Evolutionary conservation across 345 rosid species (phyloP).

Genomic region (Microthlaspi erraticum): DNA sequence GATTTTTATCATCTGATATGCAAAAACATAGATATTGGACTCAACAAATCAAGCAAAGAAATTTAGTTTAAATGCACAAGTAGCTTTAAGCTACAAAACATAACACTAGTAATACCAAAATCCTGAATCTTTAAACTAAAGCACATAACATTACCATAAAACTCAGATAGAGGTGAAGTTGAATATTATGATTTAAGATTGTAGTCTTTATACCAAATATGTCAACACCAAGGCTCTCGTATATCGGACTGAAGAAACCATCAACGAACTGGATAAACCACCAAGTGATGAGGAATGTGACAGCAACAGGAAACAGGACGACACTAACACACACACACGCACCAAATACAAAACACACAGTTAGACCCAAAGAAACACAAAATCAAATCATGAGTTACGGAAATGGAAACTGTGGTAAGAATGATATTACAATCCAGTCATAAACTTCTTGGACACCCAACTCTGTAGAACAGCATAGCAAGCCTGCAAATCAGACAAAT

Average conservation of each 20-base stretch:
- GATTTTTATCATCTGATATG: not conserved
- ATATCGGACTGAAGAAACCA: constrained; percentile 85
- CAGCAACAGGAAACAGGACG: constrained; percentile 86
- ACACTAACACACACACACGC: constrained; percentile 54
- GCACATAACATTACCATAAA: not conserved
- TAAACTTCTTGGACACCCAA: constrained; percentile 92
- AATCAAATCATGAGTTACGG: not conserved
- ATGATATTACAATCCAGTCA: constrained; percentile 78
- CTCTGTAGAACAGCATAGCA: constrained; percentile 85
- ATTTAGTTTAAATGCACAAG: not conserved
- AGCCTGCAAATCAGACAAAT: constrained; percentile 58
- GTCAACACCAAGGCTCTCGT: constrained; percentile 73
- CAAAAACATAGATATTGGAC: not conserved
- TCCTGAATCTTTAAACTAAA: not conserved
- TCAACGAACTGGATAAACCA: constrained; percentile 88
- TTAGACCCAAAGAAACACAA: constrained; percentile 3
- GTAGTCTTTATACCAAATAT: constrained; percentile 69
- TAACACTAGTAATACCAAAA: constrained; percentile 1
- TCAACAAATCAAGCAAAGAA: not conserved
- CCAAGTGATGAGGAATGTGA: constrained; percentile 82
- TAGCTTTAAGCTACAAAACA: not conserved
- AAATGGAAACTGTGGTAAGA: constrained; percentile 3
- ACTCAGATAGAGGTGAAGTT: not conserved
- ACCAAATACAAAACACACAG: constrained; percentile 36
- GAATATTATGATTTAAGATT: constrained; percentile 5